Evolutionary conservation across 306 rosid species (phyloP), one percentile per base, ranked within the genome.

Genomic region (Vicia faba): DNA sequence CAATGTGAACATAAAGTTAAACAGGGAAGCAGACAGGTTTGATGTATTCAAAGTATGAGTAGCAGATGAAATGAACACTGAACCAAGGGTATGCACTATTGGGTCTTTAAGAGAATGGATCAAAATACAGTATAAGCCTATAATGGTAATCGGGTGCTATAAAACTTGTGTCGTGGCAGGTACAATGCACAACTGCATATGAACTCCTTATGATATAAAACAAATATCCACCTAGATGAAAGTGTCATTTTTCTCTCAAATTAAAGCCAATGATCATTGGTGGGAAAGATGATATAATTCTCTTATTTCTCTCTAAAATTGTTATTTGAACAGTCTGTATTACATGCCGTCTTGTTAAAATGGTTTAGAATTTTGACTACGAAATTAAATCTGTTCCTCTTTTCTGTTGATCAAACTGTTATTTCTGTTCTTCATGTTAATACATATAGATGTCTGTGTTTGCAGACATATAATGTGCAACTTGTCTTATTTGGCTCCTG

Each of bases 401-500:
- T n/a, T n/a, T n/a, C n/a, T n/a, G n/a, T 11, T 72, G 43, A 61
- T 44, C 25, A 68, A 12, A 26, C 44, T 39, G 49, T 58, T 66
- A 16, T 40, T 8, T 45, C 36, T 28, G 29, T 43, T 61, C 28
- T 11, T 38, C 64, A 2, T 80, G 68, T 80, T 15, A 63, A 18
- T 73, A 6, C 67, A 33, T 38, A 63, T 38, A 66, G 60, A 73
- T 61, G 58, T 55, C 39, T 77, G 39, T 58, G 15, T 49, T 43
- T 83, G 76, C 87, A 89, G 97, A 67, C 89, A 87, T 20, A 79
- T 93, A 23, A 78, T 82, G 44, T 88, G 97, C 83, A 79, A 89
- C 91, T 70, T 79, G 69, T 84, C 93, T 58, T 96, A 89, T 79
- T 80, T 93, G 79, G 93, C 93, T 41, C 85, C 97, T 25, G 96